These are phyloP conservation scores for Phylloporus gajari DNA, from an alignment of 1,284 basidiomycete species.

Conservation along the genomic window DNA sequence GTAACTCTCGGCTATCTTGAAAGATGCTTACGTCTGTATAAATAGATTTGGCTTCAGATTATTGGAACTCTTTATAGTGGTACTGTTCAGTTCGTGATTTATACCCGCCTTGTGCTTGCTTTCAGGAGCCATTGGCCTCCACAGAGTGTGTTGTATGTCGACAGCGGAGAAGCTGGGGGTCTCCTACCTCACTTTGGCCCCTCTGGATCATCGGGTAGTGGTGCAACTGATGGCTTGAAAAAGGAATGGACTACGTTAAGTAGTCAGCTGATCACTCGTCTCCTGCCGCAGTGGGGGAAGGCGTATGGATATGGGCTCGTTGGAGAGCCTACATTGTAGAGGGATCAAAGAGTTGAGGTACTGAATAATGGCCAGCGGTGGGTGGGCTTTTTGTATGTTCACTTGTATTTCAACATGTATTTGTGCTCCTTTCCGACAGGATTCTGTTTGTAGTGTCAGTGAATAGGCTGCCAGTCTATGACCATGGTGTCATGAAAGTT, in stretches of 20 bases:
- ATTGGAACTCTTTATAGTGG: not conserved
- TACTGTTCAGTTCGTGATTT: constrained; percentile 16
- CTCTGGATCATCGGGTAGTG: too few species aligned
- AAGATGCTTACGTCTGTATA: not conserved
- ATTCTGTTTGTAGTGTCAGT: too few species aligned
- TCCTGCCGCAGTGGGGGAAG: too few species aligned
- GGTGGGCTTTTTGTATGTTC: too few species aligned
- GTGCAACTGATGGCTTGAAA: too few species aligned
- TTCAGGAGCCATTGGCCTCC: constrained; percentile 8
- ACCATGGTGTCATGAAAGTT: constrained; percentile 54
- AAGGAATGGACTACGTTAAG: too few species aligned
- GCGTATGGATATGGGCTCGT: not conserved
- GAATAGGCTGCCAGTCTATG: too few species aligned
- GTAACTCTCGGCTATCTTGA: not conserved
- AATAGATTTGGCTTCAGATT: not conserved
- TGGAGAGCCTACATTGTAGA: not conserved
- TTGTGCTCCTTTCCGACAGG: too few species aligned
- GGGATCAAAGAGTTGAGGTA: not conserved
- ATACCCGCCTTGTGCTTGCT: constrained; percentile 15
- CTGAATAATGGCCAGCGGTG: not conserved
- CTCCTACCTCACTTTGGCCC: not conserved
- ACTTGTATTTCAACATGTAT: not conserved
- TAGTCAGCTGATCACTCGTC: too few species aligned
- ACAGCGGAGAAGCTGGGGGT: not conserved
- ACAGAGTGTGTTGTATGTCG: constrained; percentile 5